Evolutionary conservation across 2,329 filamentous ascomycete species (phyloP).

Genomic region (Cercospora brassicicola): DNA sequence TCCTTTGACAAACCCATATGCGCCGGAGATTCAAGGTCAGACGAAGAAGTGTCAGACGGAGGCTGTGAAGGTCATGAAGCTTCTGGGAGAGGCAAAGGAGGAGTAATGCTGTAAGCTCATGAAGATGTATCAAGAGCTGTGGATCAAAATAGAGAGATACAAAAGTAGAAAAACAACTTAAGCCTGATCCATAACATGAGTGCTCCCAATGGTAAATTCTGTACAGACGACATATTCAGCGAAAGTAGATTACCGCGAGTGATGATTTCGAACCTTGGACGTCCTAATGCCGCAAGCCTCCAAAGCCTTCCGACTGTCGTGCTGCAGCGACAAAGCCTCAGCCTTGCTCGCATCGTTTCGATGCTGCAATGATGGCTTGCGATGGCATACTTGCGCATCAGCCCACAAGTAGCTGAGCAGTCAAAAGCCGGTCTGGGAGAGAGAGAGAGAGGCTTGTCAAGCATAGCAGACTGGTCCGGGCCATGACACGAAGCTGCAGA

Average conservation of each 20-base stretch:
- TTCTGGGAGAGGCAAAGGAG: background rate
- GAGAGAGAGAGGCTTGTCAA: background rate
- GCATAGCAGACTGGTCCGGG: background rate
- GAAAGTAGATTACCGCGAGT: too few species aligned
- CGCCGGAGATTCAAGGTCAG: conserved; percentile 25
- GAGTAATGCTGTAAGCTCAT: background rate
- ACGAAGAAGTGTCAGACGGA: conserved; percentile 26
- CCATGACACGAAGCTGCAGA: background rate
- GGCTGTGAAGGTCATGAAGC: conserved; percentile 19
- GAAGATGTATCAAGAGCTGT: background rate
- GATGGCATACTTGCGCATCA: background rate
- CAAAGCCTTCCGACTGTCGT: too few species aligned
- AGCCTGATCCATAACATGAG: too few species aligned
- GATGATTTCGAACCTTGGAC: too few species aligned
- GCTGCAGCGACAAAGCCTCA: too few species aligned
- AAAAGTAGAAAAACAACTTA: too few species aligned
- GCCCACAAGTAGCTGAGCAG: background rate
- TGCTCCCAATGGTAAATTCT: too few species aligned
- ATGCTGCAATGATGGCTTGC: background rate
- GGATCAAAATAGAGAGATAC: too few species aligned
- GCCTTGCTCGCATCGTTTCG: too few species aligned
- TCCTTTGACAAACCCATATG: conserved; percentile 24
- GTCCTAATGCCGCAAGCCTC: too few species aligned
- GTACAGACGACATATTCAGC: too few species aligned
- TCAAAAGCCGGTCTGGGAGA: background rate